Conservation (phyloP, 352 stramenopile species). For the Aphanomyces stellatus region DNA sequence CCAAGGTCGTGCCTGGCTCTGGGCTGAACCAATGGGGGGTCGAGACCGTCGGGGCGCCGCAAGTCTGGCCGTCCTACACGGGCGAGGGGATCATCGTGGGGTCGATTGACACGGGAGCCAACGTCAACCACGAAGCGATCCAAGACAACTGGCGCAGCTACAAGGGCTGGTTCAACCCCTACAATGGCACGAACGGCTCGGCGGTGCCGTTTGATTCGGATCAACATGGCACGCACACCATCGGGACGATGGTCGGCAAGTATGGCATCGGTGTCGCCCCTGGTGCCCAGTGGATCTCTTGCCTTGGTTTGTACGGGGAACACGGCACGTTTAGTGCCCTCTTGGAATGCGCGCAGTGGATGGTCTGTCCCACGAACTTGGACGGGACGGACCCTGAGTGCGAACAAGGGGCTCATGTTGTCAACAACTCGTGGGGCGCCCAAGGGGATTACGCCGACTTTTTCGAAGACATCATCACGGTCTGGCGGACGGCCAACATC, state of each 20-base stretch:
- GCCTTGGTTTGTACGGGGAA: slow-evolving; percentile 27
- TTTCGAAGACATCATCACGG: slow-evolving; percentile 25
- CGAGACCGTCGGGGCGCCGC: not conserved
- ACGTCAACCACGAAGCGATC: slow-evolving; percentile 16
- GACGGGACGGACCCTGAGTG: slow-evolving; percentile 39
- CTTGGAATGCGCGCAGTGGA: slow-evolving; percentile 38
- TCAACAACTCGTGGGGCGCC: slow-evolving; percentile 34
- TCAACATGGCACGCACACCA: slow-evolving; percentile 45
- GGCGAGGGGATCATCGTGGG: slow-evolving; percentile 19
- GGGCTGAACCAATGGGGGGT: slow-evolving; percentile 18
- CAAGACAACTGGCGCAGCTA: slow-evolving; percentile 25
- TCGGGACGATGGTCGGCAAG: slow-evolving; percentile 35
- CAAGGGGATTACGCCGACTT: slow-evolving; percentile 18
- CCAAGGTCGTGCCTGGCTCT: not conserved
- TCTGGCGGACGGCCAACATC: slow-evolving; percentile 29
- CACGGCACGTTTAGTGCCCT: slow-evolving; percentile 25
- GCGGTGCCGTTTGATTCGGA: slow-evolving; percentile 32
- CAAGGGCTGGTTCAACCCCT: slow-evolving; percentile 44
- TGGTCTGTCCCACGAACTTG: slow-evolving; percentile 46
- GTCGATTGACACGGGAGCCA: slow-evolving; percentile 19
- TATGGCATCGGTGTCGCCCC: slow-evolving; percentile 37
- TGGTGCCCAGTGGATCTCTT: slow-evolving; percentile 40
- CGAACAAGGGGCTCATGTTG: slow-evolving; percentile 30
- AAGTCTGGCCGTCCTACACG: slow-evolving; percentile 10
- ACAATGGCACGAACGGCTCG: slow-evolving; percentile 19